phyloP scores from a whole-genome alignment of 2,329 filamentous ascomycete species.

The Epichloe glyceriae region DNA sequence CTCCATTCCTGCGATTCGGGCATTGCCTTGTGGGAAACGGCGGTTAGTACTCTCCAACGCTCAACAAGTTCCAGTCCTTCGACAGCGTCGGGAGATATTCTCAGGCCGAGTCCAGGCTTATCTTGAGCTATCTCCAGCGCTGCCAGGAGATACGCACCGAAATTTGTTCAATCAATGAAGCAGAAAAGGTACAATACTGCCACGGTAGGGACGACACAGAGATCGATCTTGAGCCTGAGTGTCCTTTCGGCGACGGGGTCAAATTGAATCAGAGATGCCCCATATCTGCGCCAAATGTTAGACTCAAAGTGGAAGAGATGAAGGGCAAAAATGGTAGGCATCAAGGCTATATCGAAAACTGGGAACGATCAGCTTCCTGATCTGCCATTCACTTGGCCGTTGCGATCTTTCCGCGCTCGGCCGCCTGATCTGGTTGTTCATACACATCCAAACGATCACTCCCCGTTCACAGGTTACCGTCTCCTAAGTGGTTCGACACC shows the following conservation, averaged over 20 bases:
- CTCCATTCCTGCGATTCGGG: constrained; percentile 51
- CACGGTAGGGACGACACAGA: constrained; percentile 53
- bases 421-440: constrained; percentile 15
- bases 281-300: not conserved
- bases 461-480: not conserved
- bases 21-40: constrained; percentile 40
- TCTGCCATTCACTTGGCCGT: constrained; percentile 24
- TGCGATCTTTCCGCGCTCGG: constrained; percentile 30
- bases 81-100: not conserved
- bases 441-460: not conserved
- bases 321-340: not conserved
- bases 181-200: constrained; percentile 57
- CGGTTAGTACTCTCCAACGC: not conserved
- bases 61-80: not conserved
- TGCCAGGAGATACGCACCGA: constrained; percentile 33
- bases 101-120: too few species aligned
- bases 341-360: not conserved
- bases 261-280: constrained; percentile 30
- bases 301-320: not conserved
- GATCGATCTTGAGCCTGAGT: constrained; percentile 51
- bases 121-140: not conserved
- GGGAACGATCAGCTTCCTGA: not conserved
- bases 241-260: constrained; percentile 43
- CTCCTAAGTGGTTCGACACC: not conserved
- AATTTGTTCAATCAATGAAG: constrained; percentile 64